phyloP scores from a whole-genome alignment of 768 basidiomycete genomes.

The Amylocystis lapponica region DNA sequence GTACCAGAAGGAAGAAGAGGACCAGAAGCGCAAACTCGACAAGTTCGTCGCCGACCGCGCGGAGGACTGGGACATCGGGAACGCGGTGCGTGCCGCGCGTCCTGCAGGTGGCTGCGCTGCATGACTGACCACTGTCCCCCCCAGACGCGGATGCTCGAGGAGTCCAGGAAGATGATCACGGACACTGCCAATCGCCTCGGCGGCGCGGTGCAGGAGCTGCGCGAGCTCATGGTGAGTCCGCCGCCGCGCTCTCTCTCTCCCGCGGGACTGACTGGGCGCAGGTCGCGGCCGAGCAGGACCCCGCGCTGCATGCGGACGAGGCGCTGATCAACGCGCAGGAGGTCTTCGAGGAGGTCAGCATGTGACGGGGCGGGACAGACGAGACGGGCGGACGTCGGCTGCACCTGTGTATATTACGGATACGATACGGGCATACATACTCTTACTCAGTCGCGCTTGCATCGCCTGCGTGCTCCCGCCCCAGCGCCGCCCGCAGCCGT shows the following conservation, averaged over 20 bases:
- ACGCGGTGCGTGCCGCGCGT: conserved; percentile 47
- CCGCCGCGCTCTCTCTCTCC: conserved; percentile 7
- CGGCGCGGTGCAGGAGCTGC: conserved; percentile 56
- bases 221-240: conserved; percentile 59
- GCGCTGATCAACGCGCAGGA: conserved; percentile 46
- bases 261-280: conserved; percentile 15
- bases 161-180: conserved; percentile 75
- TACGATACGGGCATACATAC: conserved; percentile 4
- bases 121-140: background rate
- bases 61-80: conserved; percentile 76
- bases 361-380: conserved; percentile 25
- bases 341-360: conserved; percentile 44
- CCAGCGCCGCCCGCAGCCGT: conserved; percentile 48
- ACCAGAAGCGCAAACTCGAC: conserved; percentile 53
- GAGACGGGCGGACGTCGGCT: background rate
- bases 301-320: conserved; percentile 29
- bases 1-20: conserved; percentile 62
- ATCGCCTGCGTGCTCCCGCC: conserved; percentile 15
- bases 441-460: background rate
- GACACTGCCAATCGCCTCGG: conserved; percentile 61
- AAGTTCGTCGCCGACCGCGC: conserved; percentile 50
- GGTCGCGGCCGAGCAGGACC: conserved; percentile 40
- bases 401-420: conserved; percentile 1
- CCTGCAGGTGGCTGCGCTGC: background rate
- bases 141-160: conserved; percentile 64